Evolutionary conservation across 2,329 filamentous ascomycete species (phyloP), one percentile per base, ranked within the genome.

Genomic region (Ceratocystis harringtonii): DNA sequence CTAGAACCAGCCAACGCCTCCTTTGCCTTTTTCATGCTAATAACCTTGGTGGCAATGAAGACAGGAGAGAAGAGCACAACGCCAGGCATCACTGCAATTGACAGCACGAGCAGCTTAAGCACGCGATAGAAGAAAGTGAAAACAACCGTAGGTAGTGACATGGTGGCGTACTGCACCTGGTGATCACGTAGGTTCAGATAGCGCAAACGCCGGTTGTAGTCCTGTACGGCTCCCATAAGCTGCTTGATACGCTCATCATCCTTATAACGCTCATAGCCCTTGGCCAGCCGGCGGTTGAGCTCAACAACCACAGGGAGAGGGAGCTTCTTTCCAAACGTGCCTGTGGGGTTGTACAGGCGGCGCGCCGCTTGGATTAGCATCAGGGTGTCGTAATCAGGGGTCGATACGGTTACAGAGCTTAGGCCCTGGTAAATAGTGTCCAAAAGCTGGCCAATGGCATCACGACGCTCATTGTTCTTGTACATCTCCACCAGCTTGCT

Each of bases 321-420:
- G 45, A 97, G 81, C 75, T 95, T 96, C 78, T 92, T 96, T 70
- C 91, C 90, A 62, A 90, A 94, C 4, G 62, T 67, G 28, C 66
- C 62, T 10, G 63, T 44, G 10, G 91, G 89, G 72, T 95, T 96
- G 77, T 99, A 99, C 32, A 99, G 80, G 62, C 94, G 85, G 68
- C 94, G 84, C 5, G 92, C 92, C 45, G 92, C 92, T 81, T 97
- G 94, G 67, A 97, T 95, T 70, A 95, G 82, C 92, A 96, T 96
- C 25, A 97, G 80, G 2, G 92, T 97, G 71, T 97, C 92, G 75
- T 96, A 96, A 75, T 97, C 90, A 2, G 92, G 92, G 45, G 89
- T 86, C 15, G 90, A 92, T 48, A 96, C 91, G 2, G 92, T 97
- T 66, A 97, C 94, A 2, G 92, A 84, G 68, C 89, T 85, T 61